Conservation (phyloP, 306 rosid genomes). For the Cucurbita ficifolia region DNA sequence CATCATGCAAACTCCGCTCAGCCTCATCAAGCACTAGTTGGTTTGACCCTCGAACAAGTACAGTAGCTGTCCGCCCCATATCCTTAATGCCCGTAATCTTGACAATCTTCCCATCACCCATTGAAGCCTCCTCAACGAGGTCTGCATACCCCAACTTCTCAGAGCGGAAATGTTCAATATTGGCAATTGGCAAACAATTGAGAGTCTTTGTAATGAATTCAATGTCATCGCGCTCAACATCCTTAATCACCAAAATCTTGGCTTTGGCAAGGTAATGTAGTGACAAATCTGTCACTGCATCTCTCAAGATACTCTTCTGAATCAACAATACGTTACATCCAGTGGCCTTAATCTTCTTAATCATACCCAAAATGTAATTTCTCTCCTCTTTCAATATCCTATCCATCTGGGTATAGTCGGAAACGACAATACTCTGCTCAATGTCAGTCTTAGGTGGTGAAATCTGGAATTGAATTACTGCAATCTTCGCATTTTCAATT, state of each 20-base stretch:
- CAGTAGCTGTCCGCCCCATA: constrained; percentile 82
- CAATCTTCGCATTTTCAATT: constrained; percentile 85
- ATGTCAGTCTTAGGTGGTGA: constrained; percentile 89
- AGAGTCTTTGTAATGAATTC: constrained; percentile 91
- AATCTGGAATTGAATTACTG: constrained; percentile 95
- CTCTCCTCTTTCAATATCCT: constrained; percentile 90
- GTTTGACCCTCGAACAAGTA: constrained; percentile 85
- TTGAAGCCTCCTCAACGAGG: constrained; percentile 76
- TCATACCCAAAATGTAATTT: constrained; percentile 82
- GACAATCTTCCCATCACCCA: constrained; percentile 93
- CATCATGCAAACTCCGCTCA: constrained; percentile 88
- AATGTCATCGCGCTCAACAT: constrained; percentile 91
- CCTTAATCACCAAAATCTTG: constrained; percentile 85
- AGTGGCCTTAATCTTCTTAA: constrained; percentile 76
- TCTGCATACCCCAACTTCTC: constrained; percentile 92
- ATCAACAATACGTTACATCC: constrained; percentile 88
- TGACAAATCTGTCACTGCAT: constrained; percentile 89
- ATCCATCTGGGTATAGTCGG: constrained; percentile 94
- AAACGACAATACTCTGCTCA: constrained; percentile 87
- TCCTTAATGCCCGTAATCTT: constrained; percentile 83
- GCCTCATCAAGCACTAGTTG: constrained; percentile 83
- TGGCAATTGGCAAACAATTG: constrained; percentile 85
- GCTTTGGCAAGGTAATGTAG: constrained; percentile 92
- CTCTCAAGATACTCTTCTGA: constrained; percentile 90
- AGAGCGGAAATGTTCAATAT: constrained; percentile 73